Evolutionary conservation across 768 basidiomycete genomes (phyloP), one percentile per base, ranked within the genome.

Genomic region (Termitomyces sp.): DNA sequence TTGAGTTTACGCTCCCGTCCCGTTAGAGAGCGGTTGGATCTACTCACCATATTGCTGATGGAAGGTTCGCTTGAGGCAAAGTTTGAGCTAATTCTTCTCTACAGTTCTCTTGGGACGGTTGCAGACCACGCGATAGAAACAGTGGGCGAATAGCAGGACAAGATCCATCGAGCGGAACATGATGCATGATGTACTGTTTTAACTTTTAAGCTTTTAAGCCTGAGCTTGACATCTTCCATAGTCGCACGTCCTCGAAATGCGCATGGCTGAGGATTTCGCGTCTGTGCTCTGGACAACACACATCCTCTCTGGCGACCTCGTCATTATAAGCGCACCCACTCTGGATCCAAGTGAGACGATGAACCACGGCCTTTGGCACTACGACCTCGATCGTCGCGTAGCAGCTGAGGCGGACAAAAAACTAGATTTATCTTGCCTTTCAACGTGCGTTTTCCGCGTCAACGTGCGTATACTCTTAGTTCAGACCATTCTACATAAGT

Each of bases 291-390:
- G 33, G 26, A 44, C 47, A 87, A 87, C 90, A 55, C 88, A 91
- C 67, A 85, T 91, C 56, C 74, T 89, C 13, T 86, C 86, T 35
- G 87, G 87, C 13, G 87, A 91, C 65, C 76, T 90, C 10, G 84
- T 85, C 54, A 72, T 88, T 85, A 86, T 68, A 89, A 87, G 66
- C 80, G 87, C 18, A 88, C 2, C 23, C 23, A 23, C 88, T 4
- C 76, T 89, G 5, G 82, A n/a, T n/a, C n/a, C n/a, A n/a, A n/a
- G n/a, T n/a, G n/a, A n/a, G 68, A 80, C 82, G 3, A 74, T 90
- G 65, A 77, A 89, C 33, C 84, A 83, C 58, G 82, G 84, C 3
- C 69, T 91, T 44, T 73, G 88, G 33, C 77, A 82, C 20, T 85
- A 89, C 64, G 89, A 91, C 61, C 68, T 80, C 28, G 84, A 88